Base-by-base conservation (phyloP, 345 rosid genomes). In the Citrus maxima region DNA sequence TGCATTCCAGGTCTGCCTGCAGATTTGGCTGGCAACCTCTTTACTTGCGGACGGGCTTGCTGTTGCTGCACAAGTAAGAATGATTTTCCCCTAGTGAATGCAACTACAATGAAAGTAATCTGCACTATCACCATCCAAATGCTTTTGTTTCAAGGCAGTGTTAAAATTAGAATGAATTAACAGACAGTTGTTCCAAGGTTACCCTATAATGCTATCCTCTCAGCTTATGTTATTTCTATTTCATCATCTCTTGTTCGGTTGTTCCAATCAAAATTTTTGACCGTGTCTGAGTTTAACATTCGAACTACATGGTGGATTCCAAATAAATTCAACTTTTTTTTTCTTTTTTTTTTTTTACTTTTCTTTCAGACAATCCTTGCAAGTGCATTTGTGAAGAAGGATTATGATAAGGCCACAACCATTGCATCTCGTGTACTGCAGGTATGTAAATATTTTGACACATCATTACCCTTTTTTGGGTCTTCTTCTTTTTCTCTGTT, bases 1-100 rank as follows among this genome's bases (percentile, higher is more conserved):
- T 8, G 94, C 96, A 46, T 92, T 92, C 79, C 92, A 90, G 82
- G 80, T 90, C 35, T 92, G 94, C 88, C 86, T 92, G 88, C 96
- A 92, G 82, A 81, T 90, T 73, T 89, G 93, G 96, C 58, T 92
- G 82, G 79, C 92, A 21, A 80, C 91, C 9, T 92, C 93, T n/a
- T 88, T 90, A 77, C 96, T 92, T 1, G 92, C 96, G 25, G 94
- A 92, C 72, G 94, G 94, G 62, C 82, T 90, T 68, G 94, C 91
- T 10, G 89, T 89, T 46, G 89, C 94, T n/a, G 94, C 88, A 64
- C 93, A 90, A 85, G 95, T 91, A 80, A 83, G 86, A 74, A 74
- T 18, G 14, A 40, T 42, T 37, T 74, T 60, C 68, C 58, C 60
- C 19, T 0, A 10, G 14, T 61, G 34, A 74, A 1, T 25, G 25